These are phyloP conservation scores for Candida ovalis DNA, from an alignment of 805 yeast genomes.

Conservation along the genomic window DNA sequence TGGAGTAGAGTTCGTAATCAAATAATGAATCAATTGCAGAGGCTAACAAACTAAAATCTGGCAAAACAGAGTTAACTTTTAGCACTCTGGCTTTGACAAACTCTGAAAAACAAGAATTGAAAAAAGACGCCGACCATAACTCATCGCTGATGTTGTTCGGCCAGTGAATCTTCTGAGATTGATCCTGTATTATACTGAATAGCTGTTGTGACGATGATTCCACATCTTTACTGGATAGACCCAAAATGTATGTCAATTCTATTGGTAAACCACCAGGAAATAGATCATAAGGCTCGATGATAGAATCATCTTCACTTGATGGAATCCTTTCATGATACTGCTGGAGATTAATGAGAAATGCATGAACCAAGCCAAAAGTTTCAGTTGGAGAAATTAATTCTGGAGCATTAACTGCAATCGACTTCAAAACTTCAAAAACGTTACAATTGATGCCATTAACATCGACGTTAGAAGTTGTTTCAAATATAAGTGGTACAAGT, in stretches of 20 bases:
- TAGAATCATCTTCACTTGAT: background rate
- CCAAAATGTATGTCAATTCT: background rate
- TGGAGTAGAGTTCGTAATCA: conserved; percentile 2
- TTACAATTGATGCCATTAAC: background rate
- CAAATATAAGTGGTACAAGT: background rate
- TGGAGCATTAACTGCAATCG: conserved; percentile 4
- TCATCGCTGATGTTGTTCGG: no score
- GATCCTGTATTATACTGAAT: background rate
- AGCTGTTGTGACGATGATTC: background rate
- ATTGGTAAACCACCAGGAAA: background rate
- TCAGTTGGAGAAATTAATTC: conserved; percentile 2
- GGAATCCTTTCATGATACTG: background rate
- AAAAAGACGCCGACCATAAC: background rate
- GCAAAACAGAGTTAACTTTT: conserved; percentile 14
- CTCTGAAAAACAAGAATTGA: conserved; percentile 6
- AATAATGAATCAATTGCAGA: background rate
- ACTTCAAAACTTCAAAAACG: conserved; percentile 3
- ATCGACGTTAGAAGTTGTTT: background rate
- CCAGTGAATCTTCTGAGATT: conserved; percentile 1
- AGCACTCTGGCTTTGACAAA: conserved; percentile 23
- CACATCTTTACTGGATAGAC: background rate
- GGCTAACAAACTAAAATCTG: conserved; percentile 7
- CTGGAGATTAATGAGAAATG: background rate
- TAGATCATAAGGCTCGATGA: background rate
- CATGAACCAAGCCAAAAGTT: background rate